Percentiles rank a stretch among this genome's conserved stretches.
Conservation (phyloP, 768 basidiomycete genomes). For the Exsudoporus frostii region DNA sequence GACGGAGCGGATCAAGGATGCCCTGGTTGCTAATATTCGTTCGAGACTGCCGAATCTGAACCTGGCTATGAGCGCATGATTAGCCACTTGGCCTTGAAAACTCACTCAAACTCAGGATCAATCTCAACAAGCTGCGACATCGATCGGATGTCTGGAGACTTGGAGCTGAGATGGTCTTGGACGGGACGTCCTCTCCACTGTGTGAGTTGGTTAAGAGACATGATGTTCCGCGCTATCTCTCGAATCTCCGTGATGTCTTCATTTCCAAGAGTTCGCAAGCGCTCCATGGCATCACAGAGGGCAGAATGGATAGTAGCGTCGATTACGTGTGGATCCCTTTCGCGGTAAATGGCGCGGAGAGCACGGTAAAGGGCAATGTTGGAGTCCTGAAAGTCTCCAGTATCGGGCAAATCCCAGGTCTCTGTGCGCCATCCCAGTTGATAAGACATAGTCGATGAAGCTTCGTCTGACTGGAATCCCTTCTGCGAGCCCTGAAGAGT, state of each 20-base stretch:
- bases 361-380: slow-evolving; percentile 71
- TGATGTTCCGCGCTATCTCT: slow-evolving; percentile 62
- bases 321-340: slow-evolving; percentile 54
- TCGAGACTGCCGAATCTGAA: slow-evolving; percentile 74
- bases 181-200: slow-evolving; percentile 49
- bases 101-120: slow-evolving; percentile 65
- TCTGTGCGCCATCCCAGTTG: slow-evolving; percentile 92
- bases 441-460: slow-evolving; percentile 57
- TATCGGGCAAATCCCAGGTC: slow-evolving; percentile 89
- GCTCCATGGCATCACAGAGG: slow-evolving; percentile 58
- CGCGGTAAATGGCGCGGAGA: slow-evolving; percentile 78
- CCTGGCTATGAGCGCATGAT: slow-evolving; percentile 10
- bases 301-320: slow-evolving; percentile 48
- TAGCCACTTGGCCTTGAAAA: slow-evolving; percentile 8
- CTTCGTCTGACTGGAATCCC: slow-evolving; percentile 25
- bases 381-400: slow-evolving; percentile 39
- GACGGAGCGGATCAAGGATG: slow-evolving; percentile 74
- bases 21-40: slow-evolving; percentile 73
- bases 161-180: slow-evolving; percentile 27
- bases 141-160: slow-evolving; percentile 33
- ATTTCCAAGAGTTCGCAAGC: slow-evolving; percentile 61
- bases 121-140: slow-evolving; percentile 48
- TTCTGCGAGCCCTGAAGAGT: slow-evolving; percentile 48
- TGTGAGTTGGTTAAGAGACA: slow-evolving; percentile 77
- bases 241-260: slow-evolving; percentile 81